Evolutionary conservation across 805 yeast genomes (phyloP).

Genomic region (Wickerhamiella dianesei): DNA sequence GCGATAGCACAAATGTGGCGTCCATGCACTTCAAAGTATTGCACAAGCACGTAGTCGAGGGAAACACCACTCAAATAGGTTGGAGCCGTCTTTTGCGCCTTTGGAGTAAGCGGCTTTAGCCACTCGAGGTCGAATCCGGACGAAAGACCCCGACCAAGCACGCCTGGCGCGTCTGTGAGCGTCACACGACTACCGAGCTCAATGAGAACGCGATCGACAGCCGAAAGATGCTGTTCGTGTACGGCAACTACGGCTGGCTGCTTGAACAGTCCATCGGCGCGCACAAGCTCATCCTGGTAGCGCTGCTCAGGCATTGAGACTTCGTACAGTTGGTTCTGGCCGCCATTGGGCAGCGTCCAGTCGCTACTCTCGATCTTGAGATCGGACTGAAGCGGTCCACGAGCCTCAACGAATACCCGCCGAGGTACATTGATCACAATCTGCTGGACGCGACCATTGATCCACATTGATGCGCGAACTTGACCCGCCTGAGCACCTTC

Average conservation of each 20-base stretch:
- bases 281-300: constrained; percentile 42
- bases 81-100: constrained; percentile 24
- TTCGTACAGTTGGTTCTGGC: constrained; percentile 37
- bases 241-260: constrained; percentile 50
- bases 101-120: constrained; percentile 25
- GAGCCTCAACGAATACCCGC: constrained; percentile 39
- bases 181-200: constrained; percentile 62
- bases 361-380: constrained; percentile 25
- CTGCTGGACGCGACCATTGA: constrained; percentile 60
- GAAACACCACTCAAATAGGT: constrained; percentile 20
- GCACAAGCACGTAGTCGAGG: constrained; percentile 23
- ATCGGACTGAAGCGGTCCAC: constrained; percentile 1
- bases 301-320: constrained; percentile 54
- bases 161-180: constrained; percentile 54
- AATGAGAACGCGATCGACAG: constrained; percentile 62
- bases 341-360: constrained; percentile 61
- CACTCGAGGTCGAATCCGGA: constrained; percentile 65
- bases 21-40: constrained; percentile 17
- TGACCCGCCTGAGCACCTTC: constrained; percentile 44
- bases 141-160: constrained; percentile 72
- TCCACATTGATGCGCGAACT: constrained; percentile 53
- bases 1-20: constrained; percentile 11
- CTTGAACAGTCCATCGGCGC: constrained; percentile 50
- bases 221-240: constrained; percentile 59
- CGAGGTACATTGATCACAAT: constrained; percentile 65